Conservation (phyloP, 371 early-diverging fungal genomes). For the Thermomucor indicae-seudaticae region DNA sequence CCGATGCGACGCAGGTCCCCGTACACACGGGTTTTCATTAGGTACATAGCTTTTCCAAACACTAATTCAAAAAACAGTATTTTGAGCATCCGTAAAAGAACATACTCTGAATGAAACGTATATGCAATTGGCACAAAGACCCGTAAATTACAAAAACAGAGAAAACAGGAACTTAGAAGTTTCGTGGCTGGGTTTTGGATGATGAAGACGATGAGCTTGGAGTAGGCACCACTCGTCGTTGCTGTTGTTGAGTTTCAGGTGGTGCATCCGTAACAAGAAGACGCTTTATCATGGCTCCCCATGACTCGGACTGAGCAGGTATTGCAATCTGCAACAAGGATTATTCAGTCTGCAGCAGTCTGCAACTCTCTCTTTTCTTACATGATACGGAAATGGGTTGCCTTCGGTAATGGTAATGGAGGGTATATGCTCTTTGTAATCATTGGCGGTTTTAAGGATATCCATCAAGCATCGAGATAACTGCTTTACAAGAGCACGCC, state of each 20-base stretch:
- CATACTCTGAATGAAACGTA: no score
- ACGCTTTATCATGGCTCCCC: slow-evolving; percentile 42
- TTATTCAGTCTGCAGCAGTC: neutral
- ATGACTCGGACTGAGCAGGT: slow-evolving; percentile 33
- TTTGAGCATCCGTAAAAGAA: no score
- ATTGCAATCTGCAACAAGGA: slow-evolving; percentile 26
- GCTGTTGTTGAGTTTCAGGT: neutral
- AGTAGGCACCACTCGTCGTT: no score
- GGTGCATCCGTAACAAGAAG: slow-evolving; percentile 37
- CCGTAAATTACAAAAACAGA: no score
- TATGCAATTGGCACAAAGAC: no score
- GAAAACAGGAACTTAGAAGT: no score
- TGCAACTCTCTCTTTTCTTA: slow-evolving; percentile 4
- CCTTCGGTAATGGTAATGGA: slow-evolving; percentile 76
- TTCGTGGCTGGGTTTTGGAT: no score
- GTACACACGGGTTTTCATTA: no score
- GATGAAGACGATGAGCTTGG: no score
- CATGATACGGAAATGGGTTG: slow-evolving; percentile 88
- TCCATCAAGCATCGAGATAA: slow-evolving; percentile 46
- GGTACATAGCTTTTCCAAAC: no score
- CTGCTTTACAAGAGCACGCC: slow-evolving; percentile 37
- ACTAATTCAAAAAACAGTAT: no score
- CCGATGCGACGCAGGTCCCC: no score
- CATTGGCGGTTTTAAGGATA: slow-evolving; percentile 72
- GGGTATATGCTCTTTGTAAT: slow-evolving; percentile 86